phyloP scores from a whole-genome alignment of 208 protist genomes.

The Phytomonas francai region DNA sequence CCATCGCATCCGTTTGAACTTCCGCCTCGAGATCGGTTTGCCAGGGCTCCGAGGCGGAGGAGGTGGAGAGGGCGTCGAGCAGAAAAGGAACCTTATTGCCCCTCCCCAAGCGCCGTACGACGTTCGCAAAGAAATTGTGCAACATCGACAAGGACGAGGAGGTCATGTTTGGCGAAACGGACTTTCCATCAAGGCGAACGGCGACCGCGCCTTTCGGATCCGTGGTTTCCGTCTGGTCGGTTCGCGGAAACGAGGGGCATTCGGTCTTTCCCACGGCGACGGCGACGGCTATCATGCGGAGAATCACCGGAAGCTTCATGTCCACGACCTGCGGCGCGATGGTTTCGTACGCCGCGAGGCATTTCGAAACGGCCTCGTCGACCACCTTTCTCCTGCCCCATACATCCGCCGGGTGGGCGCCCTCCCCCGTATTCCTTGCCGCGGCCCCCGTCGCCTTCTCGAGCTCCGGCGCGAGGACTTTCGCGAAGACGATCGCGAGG shows the following conservation, averaged over 20 bases:
- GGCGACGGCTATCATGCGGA: slow-evolving; percentile 53
- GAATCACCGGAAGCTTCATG: slow-evolving; percentile 59
- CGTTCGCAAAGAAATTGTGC: slow-evolving; percentile 37
- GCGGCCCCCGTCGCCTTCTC: slow-evolving; percentile 11
- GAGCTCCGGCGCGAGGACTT: slow-evolving; percentile 68
- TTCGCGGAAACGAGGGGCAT: no score
- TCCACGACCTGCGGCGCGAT: slow-evolving; percentile 88
- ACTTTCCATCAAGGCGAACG: no score
- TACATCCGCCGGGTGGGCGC: no score
- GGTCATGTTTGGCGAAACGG: no score
- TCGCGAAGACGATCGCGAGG: slow-evolving; percentile 78
- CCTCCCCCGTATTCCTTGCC: no score
- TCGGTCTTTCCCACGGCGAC: slow-evolving; percentile 61
- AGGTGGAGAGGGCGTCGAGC: slow-evolving; percentile 53
- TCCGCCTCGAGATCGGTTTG: no score
- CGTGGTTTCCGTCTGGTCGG: no score
- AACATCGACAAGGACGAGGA: slow-evolving; percentile 21
- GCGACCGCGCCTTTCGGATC: no score
- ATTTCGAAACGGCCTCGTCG: slow-evolving; percentile 14
- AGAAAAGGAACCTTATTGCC: slow-evolving; percentile 68
- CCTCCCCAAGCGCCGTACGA: slow-evolving; percentile 35
- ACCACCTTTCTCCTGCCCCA: neutral
- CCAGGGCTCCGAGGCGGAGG: no score
- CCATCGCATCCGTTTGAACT: no score
- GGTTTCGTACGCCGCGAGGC: slow-evolving; percentile 71